phyloP scores from a whole-genome alignment of 2,329 filamentous ascomycete genomes.

The Fusarium veterinarium region DNA sequence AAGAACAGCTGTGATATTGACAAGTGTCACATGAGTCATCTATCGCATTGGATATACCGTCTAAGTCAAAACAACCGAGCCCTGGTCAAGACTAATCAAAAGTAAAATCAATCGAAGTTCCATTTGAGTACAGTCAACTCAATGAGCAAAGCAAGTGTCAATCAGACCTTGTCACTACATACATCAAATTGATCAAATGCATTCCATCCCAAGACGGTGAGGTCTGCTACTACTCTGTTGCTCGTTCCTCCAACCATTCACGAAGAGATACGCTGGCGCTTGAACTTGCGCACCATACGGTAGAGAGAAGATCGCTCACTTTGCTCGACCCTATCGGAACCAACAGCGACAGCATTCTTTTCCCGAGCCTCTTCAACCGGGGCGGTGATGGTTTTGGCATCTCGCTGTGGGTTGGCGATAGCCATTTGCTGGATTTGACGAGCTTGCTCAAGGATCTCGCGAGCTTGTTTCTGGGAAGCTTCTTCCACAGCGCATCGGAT shows the following conservation, averaged over 20 bases:
- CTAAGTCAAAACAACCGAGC: no score
- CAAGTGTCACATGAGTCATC: not conserved
- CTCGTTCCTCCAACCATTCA: not conserved
- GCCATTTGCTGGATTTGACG: constrained; percentile 39
- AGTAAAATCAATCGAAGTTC: not conserved
- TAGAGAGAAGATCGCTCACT: constrained; percentile 18
- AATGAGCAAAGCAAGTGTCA: not conserved
- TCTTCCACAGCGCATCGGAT: constrained; percentile 43
- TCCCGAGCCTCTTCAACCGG: not conserved
- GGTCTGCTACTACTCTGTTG: not conserved
- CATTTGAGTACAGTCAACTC: not conserved
- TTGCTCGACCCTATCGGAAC: not conserved
- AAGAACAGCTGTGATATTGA: not conserved
- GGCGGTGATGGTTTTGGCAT: not conserved
- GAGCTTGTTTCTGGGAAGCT: constrained; percentile 32
- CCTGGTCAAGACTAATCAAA: not conserved
- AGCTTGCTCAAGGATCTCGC: constrained; percentile 28
- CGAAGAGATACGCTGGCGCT: constrained; percentile 18
- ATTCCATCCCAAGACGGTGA: not conserved
- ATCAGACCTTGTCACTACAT: not conserved
- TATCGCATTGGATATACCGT: not conserved
- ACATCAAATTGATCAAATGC: constrained; percentile 1
- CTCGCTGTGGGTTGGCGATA: constrained; percentile 12
- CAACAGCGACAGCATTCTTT: not conserved
- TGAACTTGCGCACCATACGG: constrained; percentile 27